Conservation (phyloP, 2,329 filamentous ascomycete species). For the Gnomoniopsis smithogilvyi region DNA sequence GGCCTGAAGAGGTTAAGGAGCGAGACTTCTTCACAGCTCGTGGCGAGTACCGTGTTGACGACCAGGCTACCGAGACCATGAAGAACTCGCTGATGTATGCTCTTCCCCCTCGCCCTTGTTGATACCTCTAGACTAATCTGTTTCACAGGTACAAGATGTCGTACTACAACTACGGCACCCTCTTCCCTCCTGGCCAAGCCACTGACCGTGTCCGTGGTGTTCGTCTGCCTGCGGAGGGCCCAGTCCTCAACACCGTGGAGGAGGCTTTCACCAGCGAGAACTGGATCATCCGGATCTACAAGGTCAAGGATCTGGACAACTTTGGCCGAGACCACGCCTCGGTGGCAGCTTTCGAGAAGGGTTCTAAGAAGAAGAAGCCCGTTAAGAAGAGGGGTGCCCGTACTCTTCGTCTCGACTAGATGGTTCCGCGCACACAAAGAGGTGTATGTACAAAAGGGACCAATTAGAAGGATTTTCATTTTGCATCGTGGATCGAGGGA, state of each 20-base stretch:
- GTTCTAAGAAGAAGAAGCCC: conserved; percentile 79
- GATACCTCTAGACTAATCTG: conserved; percentile 27
- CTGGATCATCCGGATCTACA: conserved; percentile 99
- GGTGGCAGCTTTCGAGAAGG: conserved; percentile 68
- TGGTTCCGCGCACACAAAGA: not conserved
- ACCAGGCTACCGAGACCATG: conserved; percentile 93
- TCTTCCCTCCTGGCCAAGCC: conserved; percentile 91
- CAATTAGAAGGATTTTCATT: conserved; percentile 11
- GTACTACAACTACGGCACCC: conserved; percentile 92
- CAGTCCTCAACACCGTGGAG: conserved; percentile 83
- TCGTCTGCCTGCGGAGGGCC: conserved; percentile 77
- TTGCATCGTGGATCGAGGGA: not conserved
- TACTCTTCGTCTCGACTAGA: conserved; percentile 68
- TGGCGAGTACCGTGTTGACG: conserved; percentile 93
- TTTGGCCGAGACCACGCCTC: conserved; percentile 81
- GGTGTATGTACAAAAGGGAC: conserved; percentile 13
- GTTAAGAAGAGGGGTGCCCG: conserved; percentile 70
- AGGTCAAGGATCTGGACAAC: conserved; percentile 98
- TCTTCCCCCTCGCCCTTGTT: not conserved
- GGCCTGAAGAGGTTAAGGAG: conserved; percentile 99
- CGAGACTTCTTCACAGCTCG: conserved; percentile 91
- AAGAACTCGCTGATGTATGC: conserved; percentile 98
- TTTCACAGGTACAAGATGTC: conserved; percentile 95
- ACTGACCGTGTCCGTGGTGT: conserved; percentile 83
- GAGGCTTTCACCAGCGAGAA: conserved; percentile 99